These are phyloP conservation scores for Kodamaea jinghongensis DNA, from an alignment of 805 yeast genomes.

Conservation along the genomic window DNA sequence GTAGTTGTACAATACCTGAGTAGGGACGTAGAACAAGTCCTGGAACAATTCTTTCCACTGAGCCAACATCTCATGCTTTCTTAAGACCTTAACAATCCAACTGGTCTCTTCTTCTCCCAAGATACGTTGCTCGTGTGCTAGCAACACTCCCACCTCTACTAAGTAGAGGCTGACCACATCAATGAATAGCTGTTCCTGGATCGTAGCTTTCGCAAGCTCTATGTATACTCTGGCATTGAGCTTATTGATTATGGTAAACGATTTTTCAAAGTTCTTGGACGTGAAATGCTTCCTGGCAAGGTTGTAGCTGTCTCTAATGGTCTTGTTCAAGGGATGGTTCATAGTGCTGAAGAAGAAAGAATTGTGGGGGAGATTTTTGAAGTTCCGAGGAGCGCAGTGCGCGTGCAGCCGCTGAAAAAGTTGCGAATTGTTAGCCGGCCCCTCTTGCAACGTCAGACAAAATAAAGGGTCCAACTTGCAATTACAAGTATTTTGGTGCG, in stretches of 20 bases:
- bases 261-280: conserved; percentile 34
- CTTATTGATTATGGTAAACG: conserved; percentile 25
- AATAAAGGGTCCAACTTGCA: too few species aligned
- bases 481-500: too few species aligned
- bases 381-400: conserved; percentile 4
- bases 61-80: conserved; percentile 17
- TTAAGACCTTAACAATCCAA: conserved; percentile 15
- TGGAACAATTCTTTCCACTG: conserved; percentile 19
- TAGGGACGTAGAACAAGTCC: conserved; percentile 23
- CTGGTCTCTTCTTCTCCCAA: conserved; percentile 3
- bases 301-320: conserved; percentile 20
- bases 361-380: conserved; percentile 2
- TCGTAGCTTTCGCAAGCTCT: conserved; percentile 22
- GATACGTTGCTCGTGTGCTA: conserved; percentile 1
- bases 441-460: too few species aligned
- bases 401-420: too few species aligned
- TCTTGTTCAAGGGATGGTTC: conserved; percentile 4
- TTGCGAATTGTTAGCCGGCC: too few species aligned
- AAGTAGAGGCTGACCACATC: conserved; percentile 36
- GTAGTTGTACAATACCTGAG: conserved; percentile 32
- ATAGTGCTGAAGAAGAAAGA: background rate
- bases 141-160: conserved; percentile 31
- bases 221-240: conserved; percentile 21
- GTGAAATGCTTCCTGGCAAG: conserved; percentile 38
- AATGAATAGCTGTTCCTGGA: conserved; percentile 26